Evolutionary conservation across 139 green algal genomes (phyloP).

Genomic region (Choricystis sp.): DNA sequence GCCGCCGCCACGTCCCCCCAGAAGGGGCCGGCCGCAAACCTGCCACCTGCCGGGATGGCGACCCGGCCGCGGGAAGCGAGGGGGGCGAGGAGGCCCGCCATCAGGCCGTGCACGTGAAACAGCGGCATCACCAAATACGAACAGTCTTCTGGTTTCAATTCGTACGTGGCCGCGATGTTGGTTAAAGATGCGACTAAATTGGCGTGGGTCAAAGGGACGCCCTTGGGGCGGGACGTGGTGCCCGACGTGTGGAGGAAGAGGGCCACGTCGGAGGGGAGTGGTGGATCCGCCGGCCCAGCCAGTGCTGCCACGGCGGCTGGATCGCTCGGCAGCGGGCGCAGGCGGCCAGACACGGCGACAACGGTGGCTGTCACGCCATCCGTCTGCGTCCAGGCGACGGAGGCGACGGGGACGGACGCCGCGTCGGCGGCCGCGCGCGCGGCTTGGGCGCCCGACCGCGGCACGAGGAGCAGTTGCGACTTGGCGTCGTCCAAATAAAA

Average conservation of each 20-base stretch:
- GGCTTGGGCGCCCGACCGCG: conserved; percentile 17
- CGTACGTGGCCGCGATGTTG: conserved; percentile 66
- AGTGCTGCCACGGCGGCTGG: not conserved
- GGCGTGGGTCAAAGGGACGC: conserved; percentile 60
- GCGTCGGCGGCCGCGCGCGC: conserved; percentile 6
- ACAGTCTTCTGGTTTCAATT: conserved; percentile 36
- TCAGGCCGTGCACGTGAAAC: conserved; percentile 84
- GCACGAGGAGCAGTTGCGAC: conserved; percentile 45
- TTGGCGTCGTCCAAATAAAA: conserved; percentile 53
- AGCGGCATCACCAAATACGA: conserved; percentile 69
- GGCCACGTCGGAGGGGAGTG: conserved; percentile 29
- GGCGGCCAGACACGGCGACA: not conserved
- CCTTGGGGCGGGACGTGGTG: conserved; percentile 68
- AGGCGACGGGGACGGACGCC: conserved; percentile 8
- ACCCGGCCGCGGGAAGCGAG: conserved; percentile 35
- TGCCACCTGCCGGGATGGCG: conserved; percentile 35
- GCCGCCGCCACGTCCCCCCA: conserved; percentile 41
- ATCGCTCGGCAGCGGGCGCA: not conserved
- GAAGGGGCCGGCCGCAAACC: conserved; percentile 51
- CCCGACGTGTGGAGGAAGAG: conserved; percentile 79
- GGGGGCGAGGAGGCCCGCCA: conserved; percentile 54
- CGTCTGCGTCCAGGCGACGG: not conserved
- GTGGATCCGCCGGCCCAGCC: conserved; percentile 12
- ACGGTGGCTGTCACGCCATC: not conserved
- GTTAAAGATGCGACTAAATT: conserved; percentile 51